Evolutionary conservation across 2,329 filamentous ascomycete species (phyloP).

Genomic region (Trichoderma atrobrunneum): DNA sequence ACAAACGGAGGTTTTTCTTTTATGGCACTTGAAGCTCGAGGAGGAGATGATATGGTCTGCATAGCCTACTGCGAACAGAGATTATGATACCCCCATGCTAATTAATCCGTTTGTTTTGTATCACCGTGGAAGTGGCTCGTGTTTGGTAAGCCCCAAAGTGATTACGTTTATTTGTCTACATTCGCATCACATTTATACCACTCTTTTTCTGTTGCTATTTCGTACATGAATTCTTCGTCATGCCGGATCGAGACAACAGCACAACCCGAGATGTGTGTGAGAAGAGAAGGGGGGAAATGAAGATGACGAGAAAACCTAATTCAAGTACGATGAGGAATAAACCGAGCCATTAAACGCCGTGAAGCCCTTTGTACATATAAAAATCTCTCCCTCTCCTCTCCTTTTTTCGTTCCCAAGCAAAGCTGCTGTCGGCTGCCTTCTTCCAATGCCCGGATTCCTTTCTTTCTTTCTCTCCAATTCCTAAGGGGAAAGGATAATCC

Average conservation of each 20-base stretch:
- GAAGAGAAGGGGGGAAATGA: neutral
- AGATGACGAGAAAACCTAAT: conserved; percentile 12
- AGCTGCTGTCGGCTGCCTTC: neutral
- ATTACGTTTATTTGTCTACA: neutral
- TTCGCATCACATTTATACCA: neutral
- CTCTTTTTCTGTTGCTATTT: neutral
- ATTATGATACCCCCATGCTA: conserved; percentile 21
- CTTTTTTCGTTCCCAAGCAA: neutral
- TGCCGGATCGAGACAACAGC: neutral
- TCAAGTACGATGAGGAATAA: conserved; percentile 17
- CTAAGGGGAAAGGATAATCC: too few relatives aligned
- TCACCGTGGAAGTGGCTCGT: neutral
- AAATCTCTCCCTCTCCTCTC: neutral
- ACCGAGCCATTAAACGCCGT: conserved; percentile 20
- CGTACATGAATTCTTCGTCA: neutral
- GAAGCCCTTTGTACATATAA: conserved; percentile 20
- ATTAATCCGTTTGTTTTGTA: neutral
- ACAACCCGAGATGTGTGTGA: neutral
- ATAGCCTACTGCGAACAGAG: conserved; percentile 16
- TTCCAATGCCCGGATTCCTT: neutral
- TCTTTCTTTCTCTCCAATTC: neutral
- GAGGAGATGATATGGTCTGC: conserved; percentile 12
- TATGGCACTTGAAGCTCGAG: neutral
- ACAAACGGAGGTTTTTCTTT: neutral
- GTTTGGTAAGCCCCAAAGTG: neutral